A percentile compares a stretch with the other conserved stretches of the same genome.
Evolutionary conservation across 176 grass and related monocot species (phyloP).

Genomic region (Otatea glauca): DNA sequence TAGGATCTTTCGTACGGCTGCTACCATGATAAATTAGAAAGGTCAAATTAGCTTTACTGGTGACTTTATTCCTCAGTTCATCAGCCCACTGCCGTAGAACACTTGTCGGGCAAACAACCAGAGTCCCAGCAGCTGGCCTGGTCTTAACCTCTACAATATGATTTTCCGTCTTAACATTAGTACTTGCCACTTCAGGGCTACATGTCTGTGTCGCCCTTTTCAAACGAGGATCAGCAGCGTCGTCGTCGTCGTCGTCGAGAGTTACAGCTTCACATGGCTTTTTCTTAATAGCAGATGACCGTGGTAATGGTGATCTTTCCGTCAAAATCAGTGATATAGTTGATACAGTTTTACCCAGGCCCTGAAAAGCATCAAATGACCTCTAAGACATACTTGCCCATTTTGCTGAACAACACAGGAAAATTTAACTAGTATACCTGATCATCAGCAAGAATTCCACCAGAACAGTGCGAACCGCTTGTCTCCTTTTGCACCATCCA

Average conservation of each 20-base stretch:
- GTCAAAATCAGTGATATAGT: too few relatives aligned
- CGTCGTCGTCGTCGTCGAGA: conserved; percentile 76
- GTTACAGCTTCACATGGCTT: too few relatives aligned
- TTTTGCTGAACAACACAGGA: too few relatives aligned
- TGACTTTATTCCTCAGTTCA: conserved; percentile 89
- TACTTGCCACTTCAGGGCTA: conserved; percentile 35
- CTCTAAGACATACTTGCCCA: too few relatives aligned
- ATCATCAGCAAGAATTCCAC: conserved; percentile 99
- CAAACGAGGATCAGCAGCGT: conserved; percentile 44
- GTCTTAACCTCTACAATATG: conserved; percentile 49
- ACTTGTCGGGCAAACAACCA: conserved; percentile 99
- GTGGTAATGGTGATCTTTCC: too few relatives aligned
- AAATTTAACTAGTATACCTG: conserved; percentile 63
- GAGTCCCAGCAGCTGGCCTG: conserved; percentile 91
- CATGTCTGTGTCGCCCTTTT: conserved; percentile 46
- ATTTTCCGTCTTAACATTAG: conserved; percentile 51
- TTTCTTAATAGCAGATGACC: too few relatives aligned
- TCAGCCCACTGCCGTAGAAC: conserved; percentile 96
- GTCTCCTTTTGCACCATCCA: conserved; percentile 99
- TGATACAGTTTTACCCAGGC: too few relatives aligned
- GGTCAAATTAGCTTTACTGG: conserved; percentile 78
- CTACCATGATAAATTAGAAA: conserved; percentile 94
- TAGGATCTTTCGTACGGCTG: conserved; percentile 83
- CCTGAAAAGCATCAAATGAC: too few relatives aligned
- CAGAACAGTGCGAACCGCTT: conserved; percentile 68